Conservation (phyloP, 208 protist species). For the Blechomonas ayalai region DNA sequence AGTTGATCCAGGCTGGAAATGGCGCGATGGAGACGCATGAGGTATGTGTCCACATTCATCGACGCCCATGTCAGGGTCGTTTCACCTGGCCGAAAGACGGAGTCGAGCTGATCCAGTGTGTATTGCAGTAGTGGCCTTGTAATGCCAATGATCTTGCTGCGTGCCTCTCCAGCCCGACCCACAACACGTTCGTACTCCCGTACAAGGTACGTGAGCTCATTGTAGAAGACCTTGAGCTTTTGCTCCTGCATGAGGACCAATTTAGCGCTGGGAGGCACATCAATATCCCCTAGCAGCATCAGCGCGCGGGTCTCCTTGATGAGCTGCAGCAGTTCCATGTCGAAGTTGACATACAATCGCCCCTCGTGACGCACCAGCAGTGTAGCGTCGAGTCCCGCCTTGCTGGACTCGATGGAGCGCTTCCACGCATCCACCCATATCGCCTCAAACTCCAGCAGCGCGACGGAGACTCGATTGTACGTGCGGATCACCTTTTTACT, state of each 20-base stretch:
- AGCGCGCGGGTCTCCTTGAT: slow-evolving; percentile 95
- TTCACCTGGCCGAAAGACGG: slow-evolving; percentile 80
- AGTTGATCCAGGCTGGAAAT: slow-evolving; percentile 66
- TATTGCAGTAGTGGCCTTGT: slow-evolving; percentile 85
- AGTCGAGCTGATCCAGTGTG: slow-evolving; percentile 88
- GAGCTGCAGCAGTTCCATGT: slow-evolving; percentile 94
- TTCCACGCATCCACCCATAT: slow-evolving; percentile 95
- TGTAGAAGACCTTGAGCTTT: slow-evolving; percentile 94
- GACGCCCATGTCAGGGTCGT: slow-evolving; percentile 78
- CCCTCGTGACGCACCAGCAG: slow-evolving; percentile 92
- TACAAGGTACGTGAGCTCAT: slow-evolving; percentile 90
- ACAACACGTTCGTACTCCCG: slow-evolving; percentile 89
- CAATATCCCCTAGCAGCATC: slow-evolving; percentile 89
- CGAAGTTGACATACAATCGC: slow-evolving; percentile 97
- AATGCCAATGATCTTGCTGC: slow-evolving; percentile 75
- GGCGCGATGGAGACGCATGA: slow-evolving; percentile 77
- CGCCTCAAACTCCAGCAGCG: slow-evolving; percentile 95
- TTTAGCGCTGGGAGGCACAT: slow-evolving; percentile 85
- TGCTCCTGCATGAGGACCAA: slow-evolving; percentile 92
- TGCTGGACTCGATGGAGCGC: slow-evolving; percentile 90
- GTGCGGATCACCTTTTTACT: slow-evolving; percentile 94
- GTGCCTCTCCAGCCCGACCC: slow-evolving; percentile 26
- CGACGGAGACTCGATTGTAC: slow-evolving; percentile 95
- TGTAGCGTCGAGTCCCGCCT: slow-evolving; percentile 92
- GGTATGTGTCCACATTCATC: slow-evolving; percentile 94